A percentile compares a stretch with the other conserved stretches of the same genome.
Evolutionary conservation across 495 filamentous ascomycete genomes (phyloP).

Genomic region (Neurospora intermedia): DNA sequence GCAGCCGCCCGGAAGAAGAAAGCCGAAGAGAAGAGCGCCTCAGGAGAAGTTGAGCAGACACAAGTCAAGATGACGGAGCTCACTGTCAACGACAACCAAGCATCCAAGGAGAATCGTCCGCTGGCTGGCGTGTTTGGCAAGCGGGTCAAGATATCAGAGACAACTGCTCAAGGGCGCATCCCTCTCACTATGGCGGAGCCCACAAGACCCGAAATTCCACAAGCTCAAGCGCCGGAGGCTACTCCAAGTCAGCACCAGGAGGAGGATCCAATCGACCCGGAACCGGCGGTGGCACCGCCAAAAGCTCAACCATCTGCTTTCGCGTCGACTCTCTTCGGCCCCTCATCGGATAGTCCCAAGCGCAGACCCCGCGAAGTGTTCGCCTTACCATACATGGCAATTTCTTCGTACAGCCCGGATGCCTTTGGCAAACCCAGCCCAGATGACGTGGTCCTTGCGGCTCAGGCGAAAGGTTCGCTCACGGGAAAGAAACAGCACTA

Average conservation of each 20-base stretch:
- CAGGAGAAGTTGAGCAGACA: conserved; percentile 22
- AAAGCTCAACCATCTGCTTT: conserved; percentile 49
- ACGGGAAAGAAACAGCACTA: conserved; percentile 28
- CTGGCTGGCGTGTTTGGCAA: conserved; percentile 15
- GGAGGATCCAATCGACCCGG: neutral
- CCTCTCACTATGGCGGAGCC: conserved; percentile 11
- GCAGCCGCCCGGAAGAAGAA: conserved; percentile 84
- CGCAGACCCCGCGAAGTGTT: conserved; percentile 31
- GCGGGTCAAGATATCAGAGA: conserved; percentile 20
- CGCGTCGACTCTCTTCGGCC: conserved; percentile 55
- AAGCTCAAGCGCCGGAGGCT: neutral
- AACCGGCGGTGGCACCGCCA: neutral
- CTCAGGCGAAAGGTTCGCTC: conserved; percentile 83
- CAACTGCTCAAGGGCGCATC: conserved; percentile 11
- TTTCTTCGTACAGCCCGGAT: conserved; percentile 28
- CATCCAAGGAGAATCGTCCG: conserved; percentile 13
- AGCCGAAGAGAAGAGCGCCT: conserved; percentile 50
- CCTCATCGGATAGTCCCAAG: conserved; percentile 13
- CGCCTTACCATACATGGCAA: conserved; percentile 42
- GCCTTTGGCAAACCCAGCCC: conserved; percentile 87
- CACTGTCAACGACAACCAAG: conserved; percentile 9
- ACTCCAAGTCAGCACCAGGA: neutral
- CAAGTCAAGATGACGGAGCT: conserved; percentile 18
- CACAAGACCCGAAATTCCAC: neutral
- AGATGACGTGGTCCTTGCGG: conserved; percentile 79